These are phyloP conservation scores for Trametes cingulata DNA, from an alignment of 768 basidiomycete species.

Conservation along the genomic window DNA sequence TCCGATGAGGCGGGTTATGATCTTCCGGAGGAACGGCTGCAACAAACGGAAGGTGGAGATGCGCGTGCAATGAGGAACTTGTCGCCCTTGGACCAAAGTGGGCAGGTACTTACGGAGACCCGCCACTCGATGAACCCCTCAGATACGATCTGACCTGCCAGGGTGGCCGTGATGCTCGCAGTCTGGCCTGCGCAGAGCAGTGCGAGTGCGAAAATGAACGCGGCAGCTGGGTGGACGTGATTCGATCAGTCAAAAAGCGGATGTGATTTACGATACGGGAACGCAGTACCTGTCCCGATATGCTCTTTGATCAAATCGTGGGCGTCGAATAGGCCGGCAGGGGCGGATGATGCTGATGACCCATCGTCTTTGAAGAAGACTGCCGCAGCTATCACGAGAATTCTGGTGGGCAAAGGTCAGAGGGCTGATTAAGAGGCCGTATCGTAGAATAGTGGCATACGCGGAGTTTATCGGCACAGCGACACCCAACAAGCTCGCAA, in stretches of 20 bases:
- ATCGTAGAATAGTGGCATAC: constrained; percentile 14
- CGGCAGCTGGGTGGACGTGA: constrained; percentile 56
- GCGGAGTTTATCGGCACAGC: constrained; percentile 53
- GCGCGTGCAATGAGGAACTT: neutral
- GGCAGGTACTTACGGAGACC: constrained; percentile 55
- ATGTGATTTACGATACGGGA: constrained; percentile 1
- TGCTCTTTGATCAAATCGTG: constrained; percentile 65
- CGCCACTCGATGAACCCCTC: constrained; percentile 91
- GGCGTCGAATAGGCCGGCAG: constrained; percentile 83
- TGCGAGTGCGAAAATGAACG: constrained; percentile 82
- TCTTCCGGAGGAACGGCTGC: constrained; percentile 72
- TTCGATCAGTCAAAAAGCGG: constrained; percentile 3
- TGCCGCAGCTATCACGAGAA: constrained; percentile 77
- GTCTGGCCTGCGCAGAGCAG: constrained; percentile 88
- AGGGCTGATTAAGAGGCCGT: too few species aligned
- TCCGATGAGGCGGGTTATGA: constrained; percentile 78
- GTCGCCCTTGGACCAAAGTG: constrained; percentile 19
- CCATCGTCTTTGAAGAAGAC: constrained; percentile 65
- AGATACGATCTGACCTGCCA: constrained; percentile 86
- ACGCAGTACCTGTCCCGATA: constrained; percentile 63
- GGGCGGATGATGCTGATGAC: constrained; percentile 36
- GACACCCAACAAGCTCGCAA: constrained; percentile 73
- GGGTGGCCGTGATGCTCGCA: constrained; percentile 84
- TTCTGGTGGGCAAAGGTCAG: constrained; percentile 43
- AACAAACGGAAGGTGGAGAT: neutral